Conservation (phyloP, 768 basidiomycete genomes). For the Tricholomella constricta region DNA sequence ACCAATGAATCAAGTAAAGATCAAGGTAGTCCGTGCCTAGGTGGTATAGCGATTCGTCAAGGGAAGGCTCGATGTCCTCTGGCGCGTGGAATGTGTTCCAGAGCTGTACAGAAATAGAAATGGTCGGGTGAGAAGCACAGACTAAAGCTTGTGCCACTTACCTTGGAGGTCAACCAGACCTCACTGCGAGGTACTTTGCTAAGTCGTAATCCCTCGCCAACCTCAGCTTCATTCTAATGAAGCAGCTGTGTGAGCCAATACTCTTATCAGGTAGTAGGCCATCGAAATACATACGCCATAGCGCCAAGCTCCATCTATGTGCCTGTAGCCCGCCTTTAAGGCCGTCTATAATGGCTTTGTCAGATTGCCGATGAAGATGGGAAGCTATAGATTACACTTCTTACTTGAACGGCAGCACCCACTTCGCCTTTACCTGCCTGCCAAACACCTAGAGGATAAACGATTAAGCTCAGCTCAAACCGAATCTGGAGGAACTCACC, state of each 20-base stretch:
- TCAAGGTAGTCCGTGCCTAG: slow-evolving; percentile 44
- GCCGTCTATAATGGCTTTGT: slow-evolving; percentile 42
- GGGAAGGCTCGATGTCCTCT: slow-evolving; percentile 64
- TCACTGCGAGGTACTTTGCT: slow-evolving; percentile 63
- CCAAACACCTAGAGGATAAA: slow-evolving; percentile 73
- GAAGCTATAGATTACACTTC: background rate
- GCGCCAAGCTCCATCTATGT: slow-evolving; percentile 75
- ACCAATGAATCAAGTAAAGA: slow-evolving; percentile 84
- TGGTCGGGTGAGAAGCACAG: background rate
- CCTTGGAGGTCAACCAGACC: slow-evolving; percentile 71
- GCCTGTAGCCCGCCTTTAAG: slow-evolving; percentile 62
- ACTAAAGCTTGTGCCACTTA: background rate
- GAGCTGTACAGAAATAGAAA: slow-evolving; percentile 40
- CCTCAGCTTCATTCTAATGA: slow-evolving; percentile 67
- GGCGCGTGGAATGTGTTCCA: slow-evolving; percentile 79
- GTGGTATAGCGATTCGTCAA: slow-evolving; percentile 48
- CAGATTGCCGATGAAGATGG: background rate
- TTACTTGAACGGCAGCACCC: slow-evolving; percentile 64
- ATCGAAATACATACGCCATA: slow-evolving; percentile 48
- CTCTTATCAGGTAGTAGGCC: background rate
- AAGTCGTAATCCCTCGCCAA: slow-evolving; percentile 60
- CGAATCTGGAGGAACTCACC: too few species aligned
- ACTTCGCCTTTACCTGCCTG: slow-evolving; percentile 58
- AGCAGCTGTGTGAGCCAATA: slow-evolving; percentile 1
- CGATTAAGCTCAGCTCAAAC: too few species aligned